phyloP scores from a whole-genome alignment of 768 basidiomycete genomes.

The Auriscalpium orientale region DNA sequence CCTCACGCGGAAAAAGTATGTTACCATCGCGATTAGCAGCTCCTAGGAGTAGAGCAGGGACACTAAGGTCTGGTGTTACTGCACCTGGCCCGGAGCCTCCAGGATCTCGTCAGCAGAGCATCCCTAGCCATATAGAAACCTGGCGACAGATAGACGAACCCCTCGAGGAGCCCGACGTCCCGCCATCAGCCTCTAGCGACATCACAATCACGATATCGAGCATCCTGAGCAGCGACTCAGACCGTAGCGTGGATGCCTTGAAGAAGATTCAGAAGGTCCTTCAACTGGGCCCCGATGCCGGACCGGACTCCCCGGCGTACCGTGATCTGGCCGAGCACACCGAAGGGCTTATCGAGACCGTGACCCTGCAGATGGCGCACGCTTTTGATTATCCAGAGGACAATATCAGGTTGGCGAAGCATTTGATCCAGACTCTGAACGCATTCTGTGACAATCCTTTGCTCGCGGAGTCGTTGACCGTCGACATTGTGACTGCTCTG shows the following conservation, averaged over 20 bases:
- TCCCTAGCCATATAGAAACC: slow-evolving; percentile 2
- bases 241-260: slow-evolving; percentile 83
- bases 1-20: slow-evolving; percentile 54
- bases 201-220: slow-evolving; percentile 81
- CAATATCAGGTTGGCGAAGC: slow-evolving; percentile 92
- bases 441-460: slow-evolving; percentile 88
- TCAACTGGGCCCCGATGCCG: slow-evolving; percentile 65
- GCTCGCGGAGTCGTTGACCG: slow-evolving; percentile 80
- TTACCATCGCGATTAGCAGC: slow-evolving; percentile 70
- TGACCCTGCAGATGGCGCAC: slow-evolving; percentile 86
- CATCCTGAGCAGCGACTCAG: slow-evolving; percentile 80
- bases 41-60: slow-evolving; percentile 44
- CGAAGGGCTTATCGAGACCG: slow-evolving; percentile 81
- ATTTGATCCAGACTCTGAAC: slow-evolving; percentile 93
- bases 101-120: background rate
- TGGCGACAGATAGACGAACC: slow-evolving; percentile 22
- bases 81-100: slow-evolving; percentile 7
- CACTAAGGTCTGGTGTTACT: slow-evolving; percentile 7
- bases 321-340: slow-evolving; percentile 73
- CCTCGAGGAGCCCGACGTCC: slow-evolving; percentile 26
- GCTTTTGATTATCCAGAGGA: slow-evolving; percentile 81
- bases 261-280: slow-evolving; percentile 90
- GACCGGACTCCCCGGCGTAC: slow-evolving; percentile 61
- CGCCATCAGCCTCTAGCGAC: slow-evolving; percentile 37
- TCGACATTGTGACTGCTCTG: slow-evolving; percentile 78